Evolutionary conservation across 768 basidiomycete genomes (phyloP), one percentile per base, ranked within the genome.

Genomic region (Naganishia onofrii): DNA sequence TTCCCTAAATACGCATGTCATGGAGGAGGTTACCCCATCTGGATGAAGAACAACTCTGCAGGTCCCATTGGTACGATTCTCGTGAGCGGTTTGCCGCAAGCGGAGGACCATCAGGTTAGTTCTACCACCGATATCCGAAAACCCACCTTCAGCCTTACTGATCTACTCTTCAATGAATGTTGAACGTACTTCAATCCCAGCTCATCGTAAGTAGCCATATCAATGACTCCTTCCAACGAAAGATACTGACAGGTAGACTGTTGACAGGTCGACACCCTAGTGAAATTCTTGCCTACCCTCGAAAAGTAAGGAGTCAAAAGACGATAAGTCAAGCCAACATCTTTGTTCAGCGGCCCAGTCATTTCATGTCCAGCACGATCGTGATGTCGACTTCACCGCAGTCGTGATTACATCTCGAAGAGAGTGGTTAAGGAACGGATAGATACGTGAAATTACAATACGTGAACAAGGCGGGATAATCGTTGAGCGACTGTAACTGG

Each of bases 61-160:
- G 70, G 68, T 8, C 74, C 77, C 9, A 70, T 78, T 13, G 77
- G 76, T 7, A 73, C 72, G n/a, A 76, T 78, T 46, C 60, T 76
- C 44, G 77, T 78, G 19, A 76, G 76, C n/a, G 77, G 77, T 8
- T 51, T 78, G 32, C 73, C 74, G 19, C 77, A 78, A 44, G 65
- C 69, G 8, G 74, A 74, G 70, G 77, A 78, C 56, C 77, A 78
- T 60, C 77, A 77, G 73, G 55, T 69, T 12, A 10, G 54, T 57
- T 9, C 10, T 29, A 21, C 29, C 38, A 21, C 48, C 8, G 0
- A 26, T 2, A 44, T 29, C 31, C 42, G 19, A 38, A 7, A 23
- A 0, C 2, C 23, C 0, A 44, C 13, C 8, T 31, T 5, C 21
- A 42, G n/a, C 29, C 60, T 29, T 4, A 63, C 48, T 28, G 26